A percentile compares a stretch with the other conserved stretches of the same genome.
These are phyloP conservation scores for Monosporozyma unispora DNA, from an alignment of 805 yeast species.

Conservation along the genomic window DNA sequence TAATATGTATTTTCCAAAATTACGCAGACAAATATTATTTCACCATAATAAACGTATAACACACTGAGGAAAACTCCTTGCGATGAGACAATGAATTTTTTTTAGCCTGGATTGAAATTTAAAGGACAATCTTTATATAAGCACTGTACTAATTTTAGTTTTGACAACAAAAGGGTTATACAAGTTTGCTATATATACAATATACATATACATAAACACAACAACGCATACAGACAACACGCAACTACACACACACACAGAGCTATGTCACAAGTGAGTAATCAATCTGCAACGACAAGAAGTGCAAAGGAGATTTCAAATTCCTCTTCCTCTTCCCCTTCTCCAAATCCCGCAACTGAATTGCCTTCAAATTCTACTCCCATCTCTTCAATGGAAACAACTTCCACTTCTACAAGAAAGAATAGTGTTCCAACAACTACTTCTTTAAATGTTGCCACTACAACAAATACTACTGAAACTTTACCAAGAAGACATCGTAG, in stretches of 20 bases:
- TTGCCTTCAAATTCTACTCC: background rate
- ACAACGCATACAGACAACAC: background rate
- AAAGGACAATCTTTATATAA: background rate
- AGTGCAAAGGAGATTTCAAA: background rate
- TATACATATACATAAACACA: background rate
- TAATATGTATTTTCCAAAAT: too few species aligned
- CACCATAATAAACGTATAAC: too few species aligned
- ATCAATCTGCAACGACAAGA: background rate
- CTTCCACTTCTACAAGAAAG: background rate
- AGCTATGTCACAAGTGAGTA: background rate
- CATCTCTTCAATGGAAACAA: background rate
- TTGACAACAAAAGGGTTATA: too few species aligned
- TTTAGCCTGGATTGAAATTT: too few species aligned
- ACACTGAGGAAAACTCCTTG: slow-evolving; percentile 2
- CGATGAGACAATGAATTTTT: background rate
- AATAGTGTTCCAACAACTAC: background rate
- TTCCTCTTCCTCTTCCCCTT: background rate
- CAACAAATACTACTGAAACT: background rate
- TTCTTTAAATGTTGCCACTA: background rate
- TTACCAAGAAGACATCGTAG: slow-evolving; percentile 8
- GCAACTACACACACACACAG: background rate
- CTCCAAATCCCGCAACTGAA: background rate
- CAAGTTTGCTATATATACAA: too few species aligned
- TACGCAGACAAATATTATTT: too few species aligned
- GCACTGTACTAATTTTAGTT: too few species aligned